Evolutionary conservation across 2,329 filamentous ascomycete species (phyloP).

Genomic region (Diplodia intermedia): DNA sequence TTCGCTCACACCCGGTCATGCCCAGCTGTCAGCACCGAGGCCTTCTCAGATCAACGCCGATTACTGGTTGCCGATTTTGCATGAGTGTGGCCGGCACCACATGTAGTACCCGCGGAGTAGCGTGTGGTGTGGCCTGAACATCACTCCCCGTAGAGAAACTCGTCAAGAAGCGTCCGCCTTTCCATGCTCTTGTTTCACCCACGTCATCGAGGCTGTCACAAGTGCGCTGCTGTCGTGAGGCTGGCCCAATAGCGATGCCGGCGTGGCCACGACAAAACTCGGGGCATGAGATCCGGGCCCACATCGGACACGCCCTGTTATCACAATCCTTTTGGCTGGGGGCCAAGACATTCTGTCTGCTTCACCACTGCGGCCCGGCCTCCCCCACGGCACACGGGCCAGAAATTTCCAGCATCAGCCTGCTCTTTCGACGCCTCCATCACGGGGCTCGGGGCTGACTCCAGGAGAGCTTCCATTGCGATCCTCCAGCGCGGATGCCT

Average conservation of each 20-base stretch:
- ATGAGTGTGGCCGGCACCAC: background rate
- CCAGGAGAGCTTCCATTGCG: conserved; percentile 8
- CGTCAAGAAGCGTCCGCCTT: background rate
- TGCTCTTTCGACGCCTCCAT: background rate
- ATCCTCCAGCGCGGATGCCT: conserved; percentile 23
- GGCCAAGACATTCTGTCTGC: conserved; percentile 10
- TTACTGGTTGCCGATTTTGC: conserved; percentile 22
- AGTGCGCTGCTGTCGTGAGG: background rate
- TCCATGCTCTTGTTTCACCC: conserved; percentile 21
- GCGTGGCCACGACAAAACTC: conserved; percentile 8
- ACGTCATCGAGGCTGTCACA: conserved; percentile 22
- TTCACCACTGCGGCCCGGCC: background rate
- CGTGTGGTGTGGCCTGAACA: background rate
- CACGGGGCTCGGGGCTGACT: conserved; percentile 11
- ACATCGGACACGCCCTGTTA: conserved; percentile 16
- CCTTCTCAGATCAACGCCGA: background rate
- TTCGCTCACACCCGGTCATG: background rate
- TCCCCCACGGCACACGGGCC: conserved; percentile 12
- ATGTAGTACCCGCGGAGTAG: background rate
- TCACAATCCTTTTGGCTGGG: background rate
- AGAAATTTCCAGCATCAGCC: conserved; percentile 10
- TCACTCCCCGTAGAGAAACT: background rate
- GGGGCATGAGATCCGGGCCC: conserved; percentile 23
- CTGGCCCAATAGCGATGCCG: background rate
- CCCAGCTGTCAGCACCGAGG: background rate